Percentiles rank a stretch among this genome's conserved stretches.
phyloP scores from a whole-genome alignment of 2,329 filamentous ascomycete species.

The Fusarium ramigenum region DNA sequence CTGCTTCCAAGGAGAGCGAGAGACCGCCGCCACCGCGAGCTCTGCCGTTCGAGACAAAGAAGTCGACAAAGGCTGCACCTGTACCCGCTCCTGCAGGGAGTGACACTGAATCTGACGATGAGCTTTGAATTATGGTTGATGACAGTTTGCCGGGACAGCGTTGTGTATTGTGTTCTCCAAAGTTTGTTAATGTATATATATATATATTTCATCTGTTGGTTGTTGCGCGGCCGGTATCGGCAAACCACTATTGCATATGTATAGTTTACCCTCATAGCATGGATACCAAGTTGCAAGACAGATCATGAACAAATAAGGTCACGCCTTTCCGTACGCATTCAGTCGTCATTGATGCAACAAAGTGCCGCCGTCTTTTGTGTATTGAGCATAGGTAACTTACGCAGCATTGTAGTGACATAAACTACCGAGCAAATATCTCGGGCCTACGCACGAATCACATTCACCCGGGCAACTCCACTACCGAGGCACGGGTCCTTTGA shows the following conservation, averaged over 20 bases:
- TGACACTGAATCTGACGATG: constrained; percentile 66
- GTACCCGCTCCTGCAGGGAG: constrained; percentile 47
- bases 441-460: constrained; percentile 34
- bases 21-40: constrained; percentile 51
- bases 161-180: neutral
- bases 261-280: neutral
- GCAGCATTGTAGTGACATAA: neutral
- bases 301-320: neutral
- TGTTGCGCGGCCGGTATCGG: neutral
- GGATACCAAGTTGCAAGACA: neutral
- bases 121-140: constrained; percentile 52
- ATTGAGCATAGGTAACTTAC: neutral
- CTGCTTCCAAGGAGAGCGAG: constrained; percentile 30
- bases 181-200: neutral
- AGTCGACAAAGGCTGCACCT: constrained; percentile 42
- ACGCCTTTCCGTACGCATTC: neutral
- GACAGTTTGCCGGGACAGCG: neutral
- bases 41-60: constrained; percentile 57
- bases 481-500: constrained; percentile 34
- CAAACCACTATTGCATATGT: neutral
- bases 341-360: neutral
- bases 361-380: neutral
- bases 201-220: neutral
- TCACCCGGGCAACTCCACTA: constrained; percentile 10
- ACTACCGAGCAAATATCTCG: constrained; percentile 1